Base-by-base conservation (phyloP, 495 filamentous ascomycete species). In the Pyrenopolyporus hunteri region DNA sequence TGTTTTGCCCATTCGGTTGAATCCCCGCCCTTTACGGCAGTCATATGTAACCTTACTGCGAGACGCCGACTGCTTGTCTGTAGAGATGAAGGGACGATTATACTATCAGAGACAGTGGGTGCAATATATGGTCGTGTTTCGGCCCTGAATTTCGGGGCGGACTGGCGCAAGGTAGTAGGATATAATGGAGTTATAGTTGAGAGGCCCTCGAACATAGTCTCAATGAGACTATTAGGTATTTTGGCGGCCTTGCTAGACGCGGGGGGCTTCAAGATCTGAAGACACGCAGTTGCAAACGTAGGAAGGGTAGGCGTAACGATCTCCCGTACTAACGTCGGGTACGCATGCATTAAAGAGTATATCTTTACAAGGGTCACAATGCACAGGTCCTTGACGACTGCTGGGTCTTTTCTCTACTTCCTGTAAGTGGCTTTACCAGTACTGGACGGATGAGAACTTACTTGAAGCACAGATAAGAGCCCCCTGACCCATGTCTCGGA, bases 281-380 rank as follows among this genome's bases (percentile, higher is more conserved):
- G 73, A 48, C 89, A 91, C 5, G 87, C 80, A 7, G 84, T 85
- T 47, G 90, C 81, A 62, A 91, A 95, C 4, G 79, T 76, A 11
- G 89, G 85, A 10, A 97, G 78, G 13, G 85, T 88, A 7, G 92
- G 92, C 2, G 91, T 95, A 1, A 90, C 92, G 59, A 95, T 89
- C 69, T 96, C 92, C 63, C 92, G 80, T n/a, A 93, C 80, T 17
- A 96, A 79, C 13, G 89, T 92, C 32, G 86, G 89, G 74, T 91
- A 89, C 45, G 85, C 84, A 63, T 91, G 91, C 51, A 90, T 88
- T 17, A 93, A 79, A 49, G 85, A 80, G 79, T 91, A 96, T 52
- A 95, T 92, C 61, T 88, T 87, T 16, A 89, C 89, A 57, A 96
- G 68, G 20, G 89, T 83, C 50, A 94, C 83, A 25, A 95, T 78